A percentile compares a stretch with the other conserved stretches of the same genome.
These are phyloP conservation scores for Eucalyptus guilfoylei DNA, from an alignment of 345 rosid species.

Conservation along the genomic window DNA sequence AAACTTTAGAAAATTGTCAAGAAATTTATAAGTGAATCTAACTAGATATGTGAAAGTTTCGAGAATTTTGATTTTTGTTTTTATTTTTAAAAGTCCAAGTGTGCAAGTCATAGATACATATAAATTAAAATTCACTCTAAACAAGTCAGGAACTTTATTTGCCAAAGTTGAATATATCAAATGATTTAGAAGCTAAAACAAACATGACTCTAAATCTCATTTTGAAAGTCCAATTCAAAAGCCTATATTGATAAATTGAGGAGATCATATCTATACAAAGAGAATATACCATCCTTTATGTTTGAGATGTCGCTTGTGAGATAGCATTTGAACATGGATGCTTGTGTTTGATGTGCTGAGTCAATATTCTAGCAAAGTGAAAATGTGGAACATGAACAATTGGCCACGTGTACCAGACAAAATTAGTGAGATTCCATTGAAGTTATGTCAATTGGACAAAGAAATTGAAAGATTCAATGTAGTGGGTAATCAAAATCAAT, in stretches of 20 bases:
- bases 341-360: background rate
- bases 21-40: background rate
- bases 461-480: background rate
- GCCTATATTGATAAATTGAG: background rate
- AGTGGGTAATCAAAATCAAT: background rate
- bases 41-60: background rate
- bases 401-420: background rate
- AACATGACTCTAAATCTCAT: background rate
- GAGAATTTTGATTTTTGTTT: background rate
- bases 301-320: background rate
- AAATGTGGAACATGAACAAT: background rate
- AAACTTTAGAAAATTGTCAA: background rate
- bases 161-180: background rate
- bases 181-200: background rate
- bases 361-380: background rate
- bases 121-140: background rate
- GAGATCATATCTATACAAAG: no score
- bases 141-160: background rate
- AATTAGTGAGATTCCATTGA: background rate
- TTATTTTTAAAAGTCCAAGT: background rate
- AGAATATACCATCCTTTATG: no score
- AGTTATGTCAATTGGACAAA: background rate
- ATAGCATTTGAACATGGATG: background rate
- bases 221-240: background rate
- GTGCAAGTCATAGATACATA: background rate